Conservation (phyloP, 2,329 filamentous ascomycete genomes). For the Neurospora sp. region DNA sequence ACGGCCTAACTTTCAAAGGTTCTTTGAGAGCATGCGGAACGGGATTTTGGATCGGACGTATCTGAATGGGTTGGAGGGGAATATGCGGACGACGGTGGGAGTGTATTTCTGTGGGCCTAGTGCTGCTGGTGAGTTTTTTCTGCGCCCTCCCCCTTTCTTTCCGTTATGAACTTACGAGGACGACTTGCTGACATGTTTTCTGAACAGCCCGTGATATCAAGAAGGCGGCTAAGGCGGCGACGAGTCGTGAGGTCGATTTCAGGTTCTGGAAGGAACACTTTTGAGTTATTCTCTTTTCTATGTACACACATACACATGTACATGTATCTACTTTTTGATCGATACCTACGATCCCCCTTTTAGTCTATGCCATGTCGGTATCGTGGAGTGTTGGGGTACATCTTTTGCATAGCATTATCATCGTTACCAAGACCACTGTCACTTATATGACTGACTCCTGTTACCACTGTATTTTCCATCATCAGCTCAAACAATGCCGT, state of each 20-base stretch:
- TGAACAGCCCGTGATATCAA: slow-evolving; percentile 69
- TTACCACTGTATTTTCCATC: too few relatives aligned
- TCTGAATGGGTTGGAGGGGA: slow-evolving; percentile 68
- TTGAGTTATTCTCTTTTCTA: slow-evolving; percentile 25
- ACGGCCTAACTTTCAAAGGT: slow-evolving; percentile 72
- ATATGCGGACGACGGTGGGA: slow-evolving; percentile 73
- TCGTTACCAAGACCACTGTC: not conserved
- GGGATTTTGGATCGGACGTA: slow-evolving; percentile 82
- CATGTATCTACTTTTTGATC: not conserved
- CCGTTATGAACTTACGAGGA: not conserved
- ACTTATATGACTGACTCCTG: too few relatives aligned
- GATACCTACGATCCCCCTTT: not conserved
- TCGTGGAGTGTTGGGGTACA: not conserved
- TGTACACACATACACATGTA: slow-evolving; percentile 3
- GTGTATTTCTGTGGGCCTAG: slow-evolving; percentile 97
- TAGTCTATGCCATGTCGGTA: not conserved
- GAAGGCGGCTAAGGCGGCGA: slow-evolving; percentile 64
- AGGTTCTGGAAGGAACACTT: slow-evolving; percentile 99
- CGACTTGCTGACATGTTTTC: slow-evolving; percentile 24
- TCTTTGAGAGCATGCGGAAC: slow-evolving; percentile 78
- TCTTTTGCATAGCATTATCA: not conserved
- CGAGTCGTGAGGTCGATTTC: slow-evolving; percentile 73
- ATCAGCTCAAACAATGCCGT: too few relatives aligned
- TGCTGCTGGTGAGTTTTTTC: slow-evolving; percentile 41
- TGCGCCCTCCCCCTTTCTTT: not conserved